Evolutionary conservation across 495 filamentous ascomycete genomes (phyloP), one percentile per base, ranked within the genome.

Genomic region (Penicillium pulvis): DNA sequence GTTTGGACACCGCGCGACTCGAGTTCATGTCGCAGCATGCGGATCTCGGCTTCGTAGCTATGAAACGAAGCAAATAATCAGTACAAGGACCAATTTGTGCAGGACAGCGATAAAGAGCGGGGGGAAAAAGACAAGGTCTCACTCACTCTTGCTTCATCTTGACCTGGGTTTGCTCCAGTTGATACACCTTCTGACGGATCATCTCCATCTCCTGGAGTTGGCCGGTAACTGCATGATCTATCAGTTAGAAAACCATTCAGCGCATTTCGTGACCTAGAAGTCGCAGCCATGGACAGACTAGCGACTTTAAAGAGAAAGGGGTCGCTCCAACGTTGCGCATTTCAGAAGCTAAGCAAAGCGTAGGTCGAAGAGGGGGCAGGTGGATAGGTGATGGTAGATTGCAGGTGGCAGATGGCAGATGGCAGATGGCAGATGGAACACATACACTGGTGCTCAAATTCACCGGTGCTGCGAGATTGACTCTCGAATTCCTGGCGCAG

Each of bases 41-140:
- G 75, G 58, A 98, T 88, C 62, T 98, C 93, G 35, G 94, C 90
- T 62, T 98, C 94, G 71, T 98, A 98, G 64, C 95, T 98, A 64
- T 50, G 54, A 44, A 3, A 48, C 61, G 28, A 35, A 49, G 54
- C 20, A 2, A 23, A 55, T 45, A 62, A 43, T 36, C 35, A 46
- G n/a, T 23, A 55, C 16, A 0, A 23, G 28, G 9, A 47, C 1
- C 45, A 26, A 47, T 17, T 41, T 41, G 45, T 33, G n/a, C 51
- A 28, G 19, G 17, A 41, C 20, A 6, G 24, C 31, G 10, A 39
- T 6, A 19, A 43, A 44, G 58, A 26, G 9, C 48, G 30, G 49
- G 42, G 17, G 26, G 42, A 23, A 45, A 24, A 30, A 20, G 30
- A 59, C 12, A 10, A 17, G 36, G 19, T 17, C 45, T 23, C 44